Evolutionary conservation across 768 basidiomycete genomes (phyloP).

Genomic region (Stropharia rugosoannulata): DNA sequence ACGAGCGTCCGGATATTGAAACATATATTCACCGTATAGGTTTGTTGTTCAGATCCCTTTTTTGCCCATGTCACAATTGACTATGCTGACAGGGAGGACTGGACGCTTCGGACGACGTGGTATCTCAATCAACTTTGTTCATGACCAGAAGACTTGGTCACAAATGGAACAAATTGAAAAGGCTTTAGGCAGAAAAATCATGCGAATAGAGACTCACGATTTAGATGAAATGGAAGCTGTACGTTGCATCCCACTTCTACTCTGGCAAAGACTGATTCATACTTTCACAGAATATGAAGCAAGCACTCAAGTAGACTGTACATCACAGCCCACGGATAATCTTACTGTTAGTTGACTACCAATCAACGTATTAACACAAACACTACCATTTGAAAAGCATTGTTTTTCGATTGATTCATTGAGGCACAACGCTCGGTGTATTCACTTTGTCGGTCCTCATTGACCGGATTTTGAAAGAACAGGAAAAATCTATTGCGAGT

Average conservation of each 20-base stretch:
- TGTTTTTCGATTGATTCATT: too few relatives aligned
- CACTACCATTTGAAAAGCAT: too few relatives aligned
- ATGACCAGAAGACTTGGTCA: conserved; percentile 81
- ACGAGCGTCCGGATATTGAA: conserved; percentile 83
- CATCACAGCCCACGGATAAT: too few relatives aligned
- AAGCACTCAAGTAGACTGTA: conserved; percentile 59
- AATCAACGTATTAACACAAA: too few relatives aligned
- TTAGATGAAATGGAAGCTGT: conserved; percentile 95
- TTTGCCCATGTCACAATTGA: background rate
- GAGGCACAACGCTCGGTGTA: too few relatives aligned
- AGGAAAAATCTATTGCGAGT: conserved; percentile 18
- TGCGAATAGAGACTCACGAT: conserved; percentile 85
- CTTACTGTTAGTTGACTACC: too few relatives aligned
- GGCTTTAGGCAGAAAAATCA: conserved; percentile 73
- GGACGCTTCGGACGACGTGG: conserved; percentile 98
- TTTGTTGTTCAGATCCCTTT: conserved; percentile 30
- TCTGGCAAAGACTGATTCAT: background rate
- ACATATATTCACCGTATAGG: conserved; percentile 99
- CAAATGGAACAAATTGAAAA: conserved; percentile 92
- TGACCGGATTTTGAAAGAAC: background rate
- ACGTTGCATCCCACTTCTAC: conserved; percentile 17
- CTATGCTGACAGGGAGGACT: conserved; percentile 70
- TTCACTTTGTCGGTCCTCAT: background rate
- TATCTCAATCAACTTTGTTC: conserved; percentile 96
- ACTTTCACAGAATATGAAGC: conserved; percentile 69